phyloP scores from a whole-genome alignment of 164 flowering plant species.

The Vitis riparia region DNA sequence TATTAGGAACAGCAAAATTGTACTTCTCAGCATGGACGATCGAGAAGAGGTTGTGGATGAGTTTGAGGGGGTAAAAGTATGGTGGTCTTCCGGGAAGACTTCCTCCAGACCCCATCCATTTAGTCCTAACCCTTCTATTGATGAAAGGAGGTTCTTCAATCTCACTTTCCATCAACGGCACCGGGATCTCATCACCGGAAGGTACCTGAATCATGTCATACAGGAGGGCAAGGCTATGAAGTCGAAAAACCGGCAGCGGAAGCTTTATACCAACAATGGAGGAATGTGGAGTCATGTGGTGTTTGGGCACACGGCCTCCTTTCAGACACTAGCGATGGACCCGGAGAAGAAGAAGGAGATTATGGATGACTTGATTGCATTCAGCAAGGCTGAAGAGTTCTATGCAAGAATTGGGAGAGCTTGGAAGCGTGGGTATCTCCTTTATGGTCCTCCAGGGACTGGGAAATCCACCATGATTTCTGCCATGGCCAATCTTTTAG shows the following conservation, averaged over 20 bases:
- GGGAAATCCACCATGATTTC: slow-evolving; percentile 62
- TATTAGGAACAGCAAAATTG: slow-evolving; percentile 9
- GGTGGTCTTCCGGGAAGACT: slow-evolving; percentile 26
- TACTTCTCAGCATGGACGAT: slow-evolving; percentile 23
- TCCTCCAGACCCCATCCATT: slow-evolving; percentile 1
- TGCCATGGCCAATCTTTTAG: slow-evolving; percentile 52
- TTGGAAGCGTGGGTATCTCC: slow-evolving; percentile 57
- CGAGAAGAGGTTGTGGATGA: slow-evolving; percentile 24
- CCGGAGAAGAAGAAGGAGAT: slow-evolving; percentile 42
- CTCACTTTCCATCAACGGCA: slow-evolving; percentile 35
- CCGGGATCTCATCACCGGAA: slow-evolving; percentile 16
- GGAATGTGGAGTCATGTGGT: slow-evolving; percentile 43
- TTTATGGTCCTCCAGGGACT: slow-evolving; percentile 51
- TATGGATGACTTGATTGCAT: slow-evolving; percentile 34
- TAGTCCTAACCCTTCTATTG: slow-evolving; percentile 1
- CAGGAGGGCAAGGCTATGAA: slow-evolving; percentile 28
- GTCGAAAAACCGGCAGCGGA: slow-evolving; percentile 25
- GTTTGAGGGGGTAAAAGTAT: slow-evolving; percentile 19
- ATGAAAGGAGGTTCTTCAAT: slow-evolving; percentile 25
- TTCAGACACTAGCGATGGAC: slow-evolving; percentile 51
- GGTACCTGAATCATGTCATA: slow-evolving; percentile 30
- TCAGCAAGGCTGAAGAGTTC: slow-evolving; percentile 35
- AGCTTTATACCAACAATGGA: slow-evolving; percentile 35
- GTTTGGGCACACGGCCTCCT: slow-evolving; percentile 46
- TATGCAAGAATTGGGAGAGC: slow-evolving; percentile 43